Base-by-base conservation (phyloP, 345 rosid species). In the Camelina hispida region DNA sequence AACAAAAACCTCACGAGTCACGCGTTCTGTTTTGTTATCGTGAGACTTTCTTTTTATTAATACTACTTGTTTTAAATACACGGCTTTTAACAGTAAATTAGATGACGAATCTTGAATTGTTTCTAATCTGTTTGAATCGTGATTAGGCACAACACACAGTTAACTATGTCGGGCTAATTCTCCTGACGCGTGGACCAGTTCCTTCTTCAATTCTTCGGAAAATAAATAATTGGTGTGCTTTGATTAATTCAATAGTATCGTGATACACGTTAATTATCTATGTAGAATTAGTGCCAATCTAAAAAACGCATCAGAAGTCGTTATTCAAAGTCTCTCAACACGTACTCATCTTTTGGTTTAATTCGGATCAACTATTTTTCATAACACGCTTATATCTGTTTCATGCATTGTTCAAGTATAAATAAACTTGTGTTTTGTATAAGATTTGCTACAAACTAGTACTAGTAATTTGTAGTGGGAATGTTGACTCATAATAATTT, bases 171-270 rank as follows among this genome's bases (percentile, higher is more conserved):
- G n/a, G 62, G 9, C 17, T 59, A 66, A 46, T 16, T 50, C 44
- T 67, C 69, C 30, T 60, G 30, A 44, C 69, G 55, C 47, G 53
- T 48, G 48, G 48, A 15, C 48, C 43, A 28, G 3, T 63, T 40
- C 43, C 12, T 13, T 28, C 5, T 2, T 30, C 48, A 22, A 14
- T 50, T 48, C 2, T 9, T 59, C 23, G 4, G 42, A 6, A 50
- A 7, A 28, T 4, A 28, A 14, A 28, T 59, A 40, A 17, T 28
- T 58, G 68, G 46, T 67, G 54, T 50, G 50, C 13, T 59, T 15
- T 25, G 37, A 7, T 0, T n/a, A 11, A 51, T 35, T 34, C 64
- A 32, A 12, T 20, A 10, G 42, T 38, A 2, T 38, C 12, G 3
- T 38, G 42, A 38, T 38, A 38, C 42, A 38, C 13, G 13, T 38